These are phyloP conservation scores for Stramenopiles sp. DNA, from an alignment of 352 stramenopile genomes.

Conservation along the genomic window DNA sequence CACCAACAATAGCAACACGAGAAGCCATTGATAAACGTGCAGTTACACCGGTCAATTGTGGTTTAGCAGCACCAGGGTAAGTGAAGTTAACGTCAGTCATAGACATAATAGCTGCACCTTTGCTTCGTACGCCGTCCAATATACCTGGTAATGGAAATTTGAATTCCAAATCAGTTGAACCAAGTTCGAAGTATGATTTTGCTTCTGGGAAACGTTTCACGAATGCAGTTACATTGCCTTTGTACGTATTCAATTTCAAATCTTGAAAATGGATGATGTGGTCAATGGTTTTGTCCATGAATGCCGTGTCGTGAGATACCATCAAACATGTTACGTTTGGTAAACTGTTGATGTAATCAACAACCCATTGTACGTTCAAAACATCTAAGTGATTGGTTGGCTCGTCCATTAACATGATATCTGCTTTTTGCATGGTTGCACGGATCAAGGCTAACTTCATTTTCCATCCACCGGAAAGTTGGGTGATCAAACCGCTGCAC, in stretches of 20 bases:
- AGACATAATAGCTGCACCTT: conserved; percentile 65
- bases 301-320: conserved; percentile 96
- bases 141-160: conserved; percentile 64
- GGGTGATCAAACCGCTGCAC: conserved; percentile 70
- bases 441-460: conserved; percentile 88
- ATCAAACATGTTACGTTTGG: conserved; percentile 83
- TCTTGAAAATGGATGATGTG: conserved; percentile 93
- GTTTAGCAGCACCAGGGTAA: conserved; percentile 31
- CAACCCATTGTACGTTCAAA: conserved; percentile 85
- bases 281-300: conserved; percentile 87
- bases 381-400: conserved; percentile 93
- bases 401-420: conserved; percentile 83
- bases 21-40: conserved; percentile 7
- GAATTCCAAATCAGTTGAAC: conserved; percentile 63
- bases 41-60: conserved; percentile 14
- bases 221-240: conserved; percentile 50
- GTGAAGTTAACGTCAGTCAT: conserved; percentile 56
- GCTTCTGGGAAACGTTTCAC: conserved; percentile 51
- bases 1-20: conserved; percentile 87
- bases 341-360: conserved; percentile 80
- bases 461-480: conserved; percentile 76
- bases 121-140: conserved; percentile 63
- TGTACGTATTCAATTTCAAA: conserved; percentile 57
- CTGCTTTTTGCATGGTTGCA: conserved; percentile 77
- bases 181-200: conserved; percentile 61